These are phyloP conservation scores for Circinella umbellata DNA, from an alignment of 371 early-diverging fungal genomes.

Conservation along the genomic window DNA sequence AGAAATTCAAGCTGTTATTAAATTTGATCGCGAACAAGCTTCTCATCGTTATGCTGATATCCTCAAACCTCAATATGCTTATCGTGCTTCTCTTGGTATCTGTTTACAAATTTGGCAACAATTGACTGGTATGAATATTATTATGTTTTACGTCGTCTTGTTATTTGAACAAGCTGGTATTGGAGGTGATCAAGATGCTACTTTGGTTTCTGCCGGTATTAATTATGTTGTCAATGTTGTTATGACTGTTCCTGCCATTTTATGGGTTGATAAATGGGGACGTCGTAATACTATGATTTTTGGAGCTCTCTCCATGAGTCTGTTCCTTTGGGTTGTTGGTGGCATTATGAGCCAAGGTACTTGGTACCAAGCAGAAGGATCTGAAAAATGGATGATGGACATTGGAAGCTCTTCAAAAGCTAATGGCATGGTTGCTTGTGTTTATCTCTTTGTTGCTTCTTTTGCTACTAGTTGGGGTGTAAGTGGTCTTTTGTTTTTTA, in stretches of 20 bases:
- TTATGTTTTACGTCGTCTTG: conserved; percentile 73
- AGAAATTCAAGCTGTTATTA: conserved; percentile 69
- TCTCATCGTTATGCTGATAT: conserved; percentile 73
- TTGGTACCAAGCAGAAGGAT: conserved; percentile 19
- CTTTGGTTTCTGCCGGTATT: conserved; percentile 63
- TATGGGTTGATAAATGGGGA: conserved; percentile 74
- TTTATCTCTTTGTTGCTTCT: conserved; percentile 71
- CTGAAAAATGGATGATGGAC: conserved; percentile 28
- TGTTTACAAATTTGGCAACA: conserved; percentile 73
- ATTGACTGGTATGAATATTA: conserved; percentile 77
- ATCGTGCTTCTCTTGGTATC: conserved; percentile 68
- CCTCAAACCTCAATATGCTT: conserved; percentile 55
- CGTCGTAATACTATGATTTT: conserved; percentile 54
- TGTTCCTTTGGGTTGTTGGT: conserved; percentile 40
- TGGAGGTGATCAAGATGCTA: conserved; percentile 42
- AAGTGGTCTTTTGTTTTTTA: no score
- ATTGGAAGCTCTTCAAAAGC: conserved; percentile 7
- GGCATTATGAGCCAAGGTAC: conserved; percentile 38
- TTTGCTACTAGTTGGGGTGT: conserved; percentile 86
- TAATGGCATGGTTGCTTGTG: conserved; percentile 58
- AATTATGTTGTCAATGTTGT: conserved; percentile 70
- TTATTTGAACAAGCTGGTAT: conserved; percentile 71
- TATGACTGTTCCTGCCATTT: conserved; percentile 72
- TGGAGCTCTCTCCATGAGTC: conserved; percentile 42
- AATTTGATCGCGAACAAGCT: conserved; percentile 69